Conservation (phyloP, 2,329 filamentous ascomycete genomes). For the Zopfia rhizophila region DNA sequence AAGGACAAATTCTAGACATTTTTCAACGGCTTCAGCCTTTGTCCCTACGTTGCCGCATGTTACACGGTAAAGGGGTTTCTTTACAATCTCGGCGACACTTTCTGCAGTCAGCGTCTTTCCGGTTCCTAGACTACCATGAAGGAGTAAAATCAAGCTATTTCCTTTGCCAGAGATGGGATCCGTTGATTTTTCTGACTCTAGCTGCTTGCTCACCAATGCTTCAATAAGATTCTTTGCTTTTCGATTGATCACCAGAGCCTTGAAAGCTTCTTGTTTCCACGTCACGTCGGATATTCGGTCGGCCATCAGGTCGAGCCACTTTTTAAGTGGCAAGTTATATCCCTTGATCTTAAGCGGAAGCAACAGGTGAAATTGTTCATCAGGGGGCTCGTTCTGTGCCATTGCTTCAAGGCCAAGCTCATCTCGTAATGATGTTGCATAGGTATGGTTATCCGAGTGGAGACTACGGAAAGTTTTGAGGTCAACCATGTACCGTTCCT, state of each 20-base stretch:
- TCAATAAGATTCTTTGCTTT: conserved; percentile 20
- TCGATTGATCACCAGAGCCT: conserved; percentile 11
- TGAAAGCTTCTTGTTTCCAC: conserved; percentile 11
- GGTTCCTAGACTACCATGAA: conserved; percentile 39
- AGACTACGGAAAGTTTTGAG: conserved; percentile 18
- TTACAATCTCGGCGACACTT: conserved; percentile 58
- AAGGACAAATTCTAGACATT: conserved; percentile 56
- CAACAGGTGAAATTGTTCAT: conserved; percentile 18
- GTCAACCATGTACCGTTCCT: conserved; percentile 25
- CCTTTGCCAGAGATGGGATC: conserved; percentile 60
- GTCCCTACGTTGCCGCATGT: conserved; percentile 61
- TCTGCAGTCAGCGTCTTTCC: conserved; percentile 30
- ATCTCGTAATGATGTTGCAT: conserved; percentile 3
- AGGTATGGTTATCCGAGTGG: conserved; percentile 10
- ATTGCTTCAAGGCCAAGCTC: conserved; percentile 9
- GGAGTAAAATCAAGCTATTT: conserved; percentile 39
- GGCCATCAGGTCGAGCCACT: conserved; percentile 20
- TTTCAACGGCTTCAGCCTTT: conserved; percentile 54
- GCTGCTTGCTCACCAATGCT: conserved; percentile 17
- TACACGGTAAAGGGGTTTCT: conserved; percentile 59
- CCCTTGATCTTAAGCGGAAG: conserved; percentile 17
- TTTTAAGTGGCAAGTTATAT: conserved; percentile 20
- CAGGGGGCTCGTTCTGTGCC: conserved; percentile 12
- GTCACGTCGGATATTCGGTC: conserved; percentile 14
- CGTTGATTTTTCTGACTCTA: conserved; percentile 4